phyloP scores from a whole-genome alignment of 495 filamentous ascomycete genomes.

The Neurospora sp. region DNA sequence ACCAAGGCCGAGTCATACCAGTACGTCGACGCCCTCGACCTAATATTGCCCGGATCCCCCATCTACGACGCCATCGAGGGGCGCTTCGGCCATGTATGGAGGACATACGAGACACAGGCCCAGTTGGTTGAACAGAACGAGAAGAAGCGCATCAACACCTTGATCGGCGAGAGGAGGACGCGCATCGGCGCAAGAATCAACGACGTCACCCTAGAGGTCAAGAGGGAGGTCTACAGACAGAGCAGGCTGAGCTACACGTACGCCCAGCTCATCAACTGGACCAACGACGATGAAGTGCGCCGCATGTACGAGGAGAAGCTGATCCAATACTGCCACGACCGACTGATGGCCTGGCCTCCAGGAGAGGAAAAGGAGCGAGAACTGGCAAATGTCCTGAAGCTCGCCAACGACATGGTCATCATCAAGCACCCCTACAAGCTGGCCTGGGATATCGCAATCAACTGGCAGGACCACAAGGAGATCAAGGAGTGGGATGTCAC shows the following conservation, averaged over 20 bases:
- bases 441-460: constrained; percentile 81
- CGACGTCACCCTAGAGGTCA: constrained; percentile 79
- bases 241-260: constrained; percentile 70
- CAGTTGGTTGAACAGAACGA: constrained; percentile 80
- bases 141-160: constrained; percentile 79
- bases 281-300: constrained; percentile 72
- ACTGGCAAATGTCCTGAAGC: constrained; percentile 55
- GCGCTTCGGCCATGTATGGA: constrained; percentile 64
- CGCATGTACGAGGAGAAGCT: constrained; percentile 85
- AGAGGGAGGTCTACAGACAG: constrained; percentile 63
- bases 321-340: constrained; percentile 68
- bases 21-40: constrained; percentile 58
- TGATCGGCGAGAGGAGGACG: constrained; percentile 82
- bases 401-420: constrained; percentile 86
- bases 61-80: constrained; percentile 81
- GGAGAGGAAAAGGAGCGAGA: constrained; percentile 55
- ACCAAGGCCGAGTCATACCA: constrained; percentile 61
- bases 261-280: constrained; percentile 77
- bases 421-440: constrained; percentile 85
- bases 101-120: constrained; percentile 75
- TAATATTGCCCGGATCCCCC: constrained; percentile 66
- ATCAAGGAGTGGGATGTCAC: constrained; percentile 62
- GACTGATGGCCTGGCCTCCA: constrained; percentile 52
- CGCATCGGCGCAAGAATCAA: constrained; percentile 73
- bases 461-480: constrained; percentile 74